phyloP scores from a whole-genome alignment of 78 protist genomes.

The Polysphondylium violaceum region DNA sequence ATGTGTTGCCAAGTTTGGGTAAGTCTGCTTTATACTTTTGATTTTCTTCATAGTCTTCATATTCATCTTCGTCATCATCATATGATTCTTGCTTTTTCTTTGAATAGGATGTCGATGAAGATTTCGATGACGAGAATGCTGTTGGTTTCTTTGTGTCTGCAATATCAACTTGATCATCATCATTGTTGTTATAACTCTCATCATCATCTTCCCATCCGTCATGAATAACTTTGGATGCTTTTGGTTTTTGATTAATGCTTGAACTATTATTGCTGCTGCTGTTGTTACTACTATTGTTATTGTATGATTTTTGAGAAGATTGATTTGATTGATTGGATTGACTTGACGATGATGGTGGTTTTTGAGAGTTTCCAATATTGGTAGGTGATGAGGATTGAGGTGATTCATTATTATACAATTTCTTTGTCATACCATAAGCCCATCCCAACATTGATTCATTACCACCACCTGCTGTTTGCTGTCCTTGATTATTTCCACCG shows the following conservation, averaged over 20 bases:
- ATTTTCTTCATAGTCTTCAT: slow-evolving; percentile 8
- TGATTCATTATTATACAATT: slow-evolving; percentile 1
- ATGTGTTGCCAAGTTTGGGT: neutral
- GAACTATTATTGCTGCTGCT: neutral
- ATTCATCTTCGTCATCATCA: slow-evolving; percentile 1
- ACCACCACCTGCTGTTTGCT: neutral
- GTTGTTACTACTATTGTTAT: neutral
- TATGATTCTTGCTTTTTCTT: neutral
- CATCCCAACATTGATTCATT: slow-evolving; percentile 64
- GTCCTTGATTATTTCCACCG: neutral
- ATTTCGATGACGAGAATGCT: neutral
- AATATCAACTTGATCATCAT: slow-evolving; percentile 17
- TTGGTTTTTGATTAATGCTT: neutral
- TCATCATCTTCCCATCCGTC: slow-evolving; percentile 70
- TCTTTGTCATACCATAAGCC: slow-evolving; percentile 62
- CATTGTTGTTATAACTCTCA: too few species aligned
- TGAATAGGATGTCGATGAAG: neutral
- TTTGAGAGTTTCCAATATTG: slow-evolving; percentile 1
- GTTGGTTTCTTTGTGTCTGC: slow-evolving; percentile 13
- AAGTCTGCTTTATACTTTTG: slow-evolving; percentile 22
- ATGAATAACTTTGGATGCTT: neutral
- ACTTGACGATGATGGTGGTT: slow-evolving; percentile 9
- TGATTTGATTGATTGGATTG: neutral
- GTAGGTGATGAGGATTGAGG: neutral
- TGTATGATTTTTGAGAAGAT: neutral